These are phyloP conservation scores for Primulina huaijiensis DNA, from an alignment of 257 asterid genomes.

Conservation along the genomic window DNA sequence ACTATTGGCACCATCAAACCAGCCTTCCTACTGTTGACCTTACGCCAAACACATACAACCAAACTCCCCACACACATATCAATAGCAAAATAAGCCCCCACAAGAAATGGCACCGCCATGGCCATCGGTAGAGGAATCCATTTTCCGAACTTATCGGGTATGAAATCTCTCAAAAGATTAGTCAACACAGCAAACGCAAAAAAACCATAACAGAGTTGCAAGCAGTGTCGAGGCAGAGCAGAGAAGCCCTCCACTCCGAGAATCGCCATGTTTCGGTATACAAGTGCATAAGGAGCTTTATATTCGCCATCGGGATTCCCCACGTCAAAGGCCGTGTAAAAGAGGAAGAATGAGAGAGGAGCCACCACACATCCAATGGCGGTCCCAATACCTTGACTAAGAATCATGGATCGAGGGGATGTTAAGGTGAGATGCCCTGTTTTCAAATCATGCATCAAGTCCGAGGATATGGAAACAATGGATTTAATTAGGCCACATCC, in stretches of 20 bases:
- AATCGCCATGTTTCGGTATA: constrained; percentile 74
- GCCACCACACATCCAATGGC: constrained; percentile 70
- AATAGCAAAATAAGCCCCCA: constrained; percentile 66
- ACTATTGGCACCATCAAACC: constrained; percentile 57
- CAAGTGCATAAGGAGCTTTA: constrained; percentile 69
- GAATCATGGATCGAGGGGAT: constrained; percentile 68
- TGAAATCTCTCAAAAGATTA: constrained; percentile 46
- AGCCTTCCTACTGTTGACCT: constrained; percentile 41
- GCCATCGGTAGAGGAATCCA: constrained; percentile 78
- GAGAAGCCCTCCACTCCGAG: constrained; percentile 72
- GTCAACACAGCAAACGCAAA: constrained; percentile 46
- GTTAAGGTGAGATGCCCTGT: constrained; percentile 72
- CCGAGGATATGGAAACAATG: constrained; percentile 56
- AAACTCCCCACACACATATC: constrained; percentile 82
- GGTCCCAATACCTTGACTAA: constrained; percentile 64
- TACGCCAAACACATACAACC: constrained; percentile 54
- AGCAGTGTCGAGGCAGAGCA: constrained; percentile 61
- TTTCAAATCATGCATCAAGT: constrained; percentile 72
- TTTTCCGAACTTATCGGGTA: constrained; percentile 38
- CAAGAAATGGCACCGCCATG: constrained; percentile 81
- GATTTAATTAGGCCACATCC: constrained; percentile 75
- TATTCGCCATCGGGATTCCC: constrained; percentile 56
- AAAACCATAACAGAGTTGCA: constrained; percentile 61
- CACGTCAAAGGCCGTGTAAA: constrained; percentile 55
- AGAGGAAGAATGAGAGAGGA: constrained; percentile 69